Evolutionary conservation across 208 protist species (phyloP), one percentile per base, ranked within the genome.

Genomic region (Crithidia brevicula): DNA sequence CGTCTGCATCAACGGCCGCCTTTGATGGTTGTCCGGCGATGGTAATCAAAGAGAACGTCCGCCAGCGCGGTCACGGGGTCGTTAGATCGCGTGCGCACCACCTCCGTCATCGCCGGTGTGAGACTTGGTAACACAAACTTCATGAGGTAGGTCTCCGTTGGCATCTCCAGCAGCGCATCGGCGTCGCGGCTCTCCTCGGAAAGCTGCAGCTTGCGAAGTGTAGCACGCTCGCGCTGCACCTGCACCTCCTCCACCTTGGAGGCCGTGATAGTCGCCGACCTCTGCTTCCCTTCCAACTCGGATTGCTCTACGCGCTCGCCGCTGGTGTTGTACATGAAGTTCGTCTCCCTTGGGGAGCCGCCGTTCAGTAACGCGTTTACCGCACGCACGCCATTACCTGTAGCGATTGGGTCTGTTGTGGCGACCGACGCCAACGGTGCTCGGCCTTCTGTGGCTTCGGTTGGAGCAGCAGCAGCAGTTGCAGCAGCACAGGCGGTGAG

Each of bases 41-140:
- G 83, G 73, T 97, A 63, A 25, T 91, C 68, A 52, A 95, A 98
- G 9, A 98, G 77, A 1, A 82, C 71, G 59, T 98, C 91, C 3
- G 94, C 94, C 18, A 98, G 80, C 18, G 67, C 86, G n/a, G 93
- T 92, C 13, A 98, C 83, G 0, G 97, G 96, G 58, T 98, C 94
- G 9, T 97, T 89, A 10, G 96, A 88, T 5, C 92, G 93, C 76
- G 83, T 64, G 49, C 95, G 82, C 80, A 86, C 83, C 16, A 98
- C 88, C 67, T 96, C 86, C 33, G 92, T 81, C 51, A 98, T 82
- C 40, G 85, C 79, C n/a, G 90, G 85, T 10, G 93, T 98, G 40
- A 98, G 79, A 50, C 82, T 91, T 30, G 96, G 96, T 61, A 98
- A 57, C 15, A 98, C 94, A 50, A 98, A 91, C 56, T 76, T 81